Conservation (phyloP, 352 stramenopile genomes). For the Phytophthora chlamydospora region DNA sequence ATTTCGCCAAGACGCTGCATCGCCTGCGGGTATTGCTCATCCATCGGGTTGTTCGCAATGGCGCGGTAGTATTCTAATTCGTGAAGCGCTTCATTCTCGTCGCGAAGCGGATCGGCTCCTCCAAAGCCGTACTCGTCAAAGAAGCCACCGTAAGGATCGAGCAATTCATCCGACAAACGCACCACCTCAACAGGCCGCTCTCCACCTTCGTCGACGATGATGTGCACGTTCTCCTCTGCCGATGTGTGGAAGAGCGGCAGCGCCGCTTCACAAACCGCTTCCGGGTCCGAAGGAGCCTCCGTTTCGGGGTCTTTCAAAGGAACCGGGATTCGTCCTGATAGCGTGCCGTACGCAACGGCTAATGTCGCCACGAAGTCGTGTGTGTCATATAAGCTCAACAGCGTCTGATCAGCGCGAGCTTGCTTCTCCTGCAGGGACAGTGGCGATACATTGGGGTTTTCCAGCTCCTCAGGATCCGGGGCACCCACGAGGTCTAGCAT, state of each 20-base stretch:
- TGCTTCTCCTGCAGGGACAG: conserved; percentile 36
- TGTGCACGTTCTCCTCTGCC: conserved; percentile 62
- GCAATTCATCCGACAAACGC: conserved; percentile 58
- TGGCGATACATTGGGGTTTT: conserved; percentile 10
- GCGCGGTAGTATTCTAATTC: conserved; percentile 70
- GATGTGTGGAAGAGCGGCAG: conserved; percentile 57
- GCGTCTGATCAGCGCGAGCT: conserved; percentile 35
- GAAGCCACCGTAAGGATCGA: conserved; percentile 24
- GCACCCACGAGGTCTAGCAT: conserved; percentile 70
- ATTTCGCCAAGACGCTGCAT: conserved; percentile 72
- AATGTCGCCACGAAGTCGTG: conserved; percentile 65
- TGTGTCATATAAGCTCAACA: conserved; percentile 37
- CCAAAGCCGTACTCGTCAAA: conserved; percentile 34
- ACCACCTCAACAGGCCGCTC: conserved; percentile 46
- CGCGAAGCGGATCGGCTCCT: conserved; percentile 15
- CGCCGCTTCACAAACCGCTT: conserved; percentile 44
- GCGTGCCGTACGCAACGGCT: conserved; percentile 58
- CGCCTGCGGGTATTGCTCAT: conserved; percentile 63
- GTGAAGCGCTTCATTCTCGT: conserved; percentile 54
- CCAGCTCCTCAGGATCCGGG: conserved; percentile 27
- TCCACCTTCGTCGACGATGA: conserved; percentile 55
- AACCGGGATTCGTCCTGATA: conserved; percentile 42
- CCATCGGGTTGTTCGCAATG: conserved; percentile 62
- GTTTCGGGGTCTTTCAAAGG: conserved; percentile 5
- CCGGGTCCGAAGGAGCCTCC: not conserved